Conservation (phyloP, 371 early-diverging fungal genomes). For the Zopfochytrium polystomum region DNA sequence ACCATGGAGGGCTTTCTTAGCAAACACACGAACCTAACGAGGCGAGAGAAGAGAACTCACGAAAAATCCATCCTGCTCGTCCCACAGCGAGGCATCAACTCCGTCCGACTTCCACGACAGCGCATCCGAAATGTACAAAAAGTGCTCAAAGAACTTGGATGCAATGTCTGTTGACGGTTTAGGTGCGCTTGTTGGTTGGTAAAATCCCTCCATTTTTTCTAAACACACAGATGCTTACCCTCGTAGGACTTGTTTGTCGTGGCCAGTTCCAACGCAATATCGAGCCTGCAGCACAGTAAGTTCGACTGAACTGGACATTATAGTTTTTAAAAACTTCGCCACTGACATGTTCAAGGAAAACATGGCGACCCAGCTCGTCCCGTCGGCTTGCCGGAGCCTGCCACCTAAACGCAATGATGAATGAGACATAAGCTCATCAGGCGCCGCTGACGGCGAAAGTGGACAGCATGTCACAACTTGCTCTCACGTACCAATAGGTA, state of each 20-base stretch:
- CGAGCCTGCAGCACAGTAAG: conserved; percentile 4
- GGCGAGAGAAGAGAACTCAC: not conserved
- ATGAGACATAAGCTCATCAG: no score
- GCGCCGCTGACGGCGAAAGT: no score
- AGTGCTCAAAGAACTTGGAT: conserved; percentile 48
- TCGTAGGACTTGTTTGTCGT: conserved; percentile 14
- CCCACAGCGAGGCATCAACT: conserved; percentile 39
- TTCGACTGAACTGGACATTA: no score
- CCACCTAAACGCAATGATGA: no score
- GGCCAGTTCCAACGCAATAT: conserved; percentile 27
- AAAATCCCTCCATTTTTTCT: not conserved
- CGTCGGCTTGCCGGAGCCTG: conserved; percentile 46
- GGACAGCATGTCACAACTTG: no score
- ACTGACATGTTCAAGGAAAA: conserved; percentile 23
- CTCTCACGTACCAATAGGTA: no score
- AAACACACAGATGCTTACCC: not conserved
- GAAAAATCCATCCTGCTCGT: conserved; percentile 45
- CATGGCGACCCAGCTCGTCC: conserved; percentile 48
- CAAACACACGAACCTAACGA: not conserved
- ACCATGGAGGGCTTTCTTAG: no score
- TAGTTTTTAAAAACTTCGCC: not conserved
- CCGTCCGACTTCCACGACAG: conserved; percentile 28
- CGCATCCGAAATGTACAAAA: conserved; percentile 51
- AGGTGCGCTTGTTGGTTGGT: no score
- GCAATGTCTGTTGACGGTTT: conserved; percentile 24